Base-by-base conservation (phyloP, 345 rosid genomes). In the Durio zibethinus region DNA sequence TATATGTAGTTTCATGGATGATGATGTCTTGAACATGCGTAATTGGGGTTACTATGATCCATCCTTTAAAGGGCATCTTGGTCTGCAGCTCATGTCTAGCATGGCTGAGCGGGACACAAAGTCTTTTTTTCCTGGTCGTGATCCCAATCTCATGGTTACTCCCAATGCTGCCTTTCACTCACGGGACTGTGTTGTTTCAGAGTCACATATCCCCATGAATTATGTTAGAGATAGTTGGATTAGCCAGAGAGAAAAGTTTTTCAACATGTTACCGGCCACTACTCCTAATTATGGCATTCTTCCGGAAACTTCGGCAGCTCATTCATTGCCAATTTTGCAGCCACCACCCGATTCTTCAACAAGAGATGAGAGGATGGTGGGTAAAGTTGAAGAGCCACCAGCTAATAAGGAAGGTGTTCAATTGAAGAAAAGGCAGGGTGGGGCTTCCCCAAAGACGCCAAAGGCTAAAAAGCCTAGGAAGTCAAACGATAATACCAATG, bases 31-130 rank as follows among this genome's bases (percentile, higher is more conserved):
- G 88, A 87, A 85, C 81, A 90, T 91, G 83, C 87, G 90, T n/a
- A 89, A 89, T 75, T 91, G 97, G 97, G 97, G 97, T 54, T 94
- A 87, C 78, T 92, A 91, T 86, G 97, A 92, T 70, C 89, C 90
- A 4, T 85, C 93, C 70, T 88, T 87, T 78, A 93, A 88, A 38
- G 92, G 87, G 59, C 91, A 86, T 77, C 84, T 90, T 7, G 84
- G 91, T 83, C 91, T 94, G 80, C 98, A 94, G 84, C 91, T 93
- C 70, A 89, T 92, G 97, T 76, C 99, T 0, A 79, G 73, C 82
- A 90, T 85, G 83, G 80, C 85, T 57, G 98, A 94, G 74, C 89
- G 90, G 9, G 93, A 94, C 84, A 86, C 91, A 5, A 94, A 90
- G 85, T 84, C 87, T 45, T 89, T 86, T 76, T 57, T 92, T 47